Base-by-base conservation (phyloP, 257 asterid species). In the Ligustrum vulgare region DNA sequence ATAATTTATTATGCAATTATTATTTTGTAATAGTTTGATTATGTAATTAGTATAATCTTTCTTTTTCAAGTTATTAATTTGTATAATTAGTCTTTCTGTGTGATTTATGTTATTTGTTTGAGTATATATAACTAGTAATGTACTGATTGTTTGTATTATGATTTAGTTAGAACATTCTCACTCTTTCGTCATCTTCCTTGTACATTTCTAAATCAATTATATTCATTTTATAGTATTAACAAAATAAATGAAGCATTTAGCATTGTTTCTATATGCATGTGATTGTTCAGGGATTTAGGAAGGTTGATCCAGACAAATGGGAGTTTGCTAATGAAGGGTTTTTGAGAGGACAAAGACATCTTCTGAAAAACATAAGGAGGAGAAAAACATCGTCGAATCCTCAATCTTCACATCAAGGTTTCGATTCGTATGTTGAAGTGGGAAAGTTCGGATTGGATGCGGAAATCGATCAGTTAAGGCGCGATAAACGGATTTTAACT, bases 301-400 rank as follows among this genome's bases (percentile, higher is more conserved):
- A 84, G 64, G 82, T 86, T 18, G 84, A 84, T 82, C 86, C 81
- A 58, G 90, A 86, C 54, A 81, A 72, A 75, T 86, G 90, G 90
- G 90, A 86, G 78, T 86, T 86, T 86, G 85, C 90, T 5, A 78
- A 80, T 83, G 90, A 83, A 79, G 86, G 86, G 60, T 86, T 86
- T 67, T 51, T 81, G 66, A 86, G 85, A 58, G 88, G 88, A 0
- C 81, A 86, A 84, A 84, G 77, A 56, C 81, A 82, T 72, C 81
- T 82, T 12, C 41, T 86, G 68, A 86, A 74, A 56, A 73, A 41
- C 43, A 67, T 86, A 9, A 78, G 77, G 76, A 84, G 90, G 70
- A 86, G 87, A 35, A 86, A 73, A 77, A 68, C 83, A 76, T 69
- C 77, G 28, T 72, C 75, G 4, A 69, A 64, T 45, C 62, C 70